Conservation (phyloP, 176 grass and related monocot species). For the Lolium rigidum region DNA sequence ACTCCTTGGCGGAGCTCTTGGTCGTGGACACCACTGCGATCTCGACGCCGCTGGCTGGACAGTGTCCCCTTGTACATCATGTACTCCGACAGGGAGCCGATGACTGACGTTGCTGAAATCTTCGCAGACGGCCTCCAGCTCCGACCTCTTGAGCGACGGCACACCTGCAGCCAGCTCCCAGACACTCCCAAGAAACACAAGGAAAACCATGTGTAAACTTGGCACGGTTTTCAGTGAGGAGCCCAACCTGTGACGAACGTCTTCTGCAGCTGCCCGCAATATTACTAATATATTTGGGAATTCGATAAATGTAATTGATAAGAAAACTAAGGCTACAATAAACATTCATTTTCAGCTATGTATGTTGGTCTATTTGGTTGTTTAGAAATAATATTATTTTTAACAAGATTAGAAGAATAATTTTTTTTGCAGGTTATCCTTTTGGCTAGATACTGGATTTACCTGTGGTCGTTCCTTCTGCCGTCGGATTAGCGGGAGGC, state of each 20-base stretch:
- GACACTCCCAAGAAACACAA: not conserved
- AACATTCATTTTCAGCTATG: too few species aligned
- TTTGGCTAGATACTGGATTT: too few species aligned
- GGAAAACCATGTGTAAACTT: not conserved
- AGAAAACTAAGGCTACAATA: too few species aligned
- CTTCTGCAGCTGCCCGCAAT: conserved; percentile 69
- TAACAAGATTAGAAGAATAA: too few species aligned
- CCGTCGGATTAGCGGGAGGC: too few species aligned
- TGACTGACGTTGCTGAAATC: conserved; percentile 81
- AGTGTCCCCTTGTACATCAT: conserved; percentile 85
- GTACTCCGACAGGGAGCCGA: conserved; percentile 62
- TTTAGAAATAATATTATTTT: too few species aligned
- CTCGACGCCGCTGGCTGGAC: conserved; percentile 71
- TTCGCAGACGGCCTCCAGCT: conserved; percentile 60
- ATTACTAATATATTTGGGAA: too few species aligned
- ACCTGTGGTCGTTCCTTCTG: too few species aligned
- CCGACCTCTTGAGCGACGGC: conserved; percentile 65
- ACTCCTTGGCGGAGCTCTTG: conserved; percentile 60
- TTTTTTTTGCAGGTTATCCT: too few species aligned
- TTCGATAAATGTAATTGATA: too few species aligned
- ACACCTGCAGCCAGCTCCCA: conserved; percentile 46
- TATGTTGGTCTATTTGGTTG: too few species aligned
- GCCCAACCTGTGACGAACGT: conserved; percentile 67
- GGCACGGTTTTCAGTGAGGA: not conserved
- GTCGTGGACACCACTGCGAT: conserved; percentile 55